Conservation (phyloP, 2,329 filamentous ascomycete species). For the Apiospora rasikravindrae region DNA sequence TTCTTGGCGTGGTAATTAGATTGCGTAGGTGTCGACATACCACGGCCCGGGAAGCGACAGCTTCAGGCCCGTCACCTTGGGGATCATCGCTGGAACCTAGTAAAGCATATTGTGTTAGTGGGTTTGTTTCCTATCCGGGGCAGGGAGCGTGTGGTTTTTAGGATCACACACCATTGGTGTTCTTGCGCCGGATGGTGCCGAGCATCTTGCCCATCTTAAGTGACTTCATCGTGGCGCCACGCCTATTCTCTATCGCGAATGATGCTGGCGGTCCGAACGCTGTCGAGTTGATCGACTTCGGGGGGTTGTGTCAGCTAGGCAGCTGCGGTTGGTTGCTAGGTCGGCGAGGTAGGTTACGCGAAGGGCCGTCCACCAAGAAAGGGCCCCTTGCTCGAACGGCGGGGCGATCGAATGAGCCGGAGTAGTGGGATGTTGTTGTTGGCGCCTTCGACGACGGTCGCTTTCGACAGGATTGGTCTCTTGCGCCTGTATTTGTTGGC, state of each 20-base stretch:
- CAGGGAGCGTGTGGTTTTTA: conserved; percentile 15
- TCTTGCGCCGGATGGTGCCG: conserved; percentile 58
- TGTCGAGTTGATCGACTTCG: neutral
- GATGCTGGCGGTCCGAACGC: conserved; percentile 1
- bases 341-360: neutral
- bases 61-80: conserved; percentile 65
- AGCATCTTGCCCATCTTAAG: conserved; percentile 63
- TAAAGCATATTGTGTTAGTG: conserved; percentile 20
- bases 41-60: conserved; percentile 67
- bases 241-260: neutral
- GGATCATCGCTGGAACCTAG: conserved; percentile 15
- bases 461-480: neutral
- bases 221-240: conserved; percentile 46
- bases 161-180: conserved; percentile 36
- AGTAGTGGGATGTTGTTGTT: neutral
- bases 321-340: conserved; percentile 5
- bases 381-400: conserved; percentile 1
- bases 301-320: neutral
- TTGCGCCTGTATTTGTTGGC: neutral
- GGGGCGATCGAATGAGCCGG: conserved; percentile 8
- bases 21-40: conserved; percentile 52
- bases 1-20: neutral
- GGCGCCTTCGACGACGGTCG: neutral
- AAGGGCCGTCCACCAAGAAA: neutral
- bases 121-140: conserved; percentile 1